Percentiles rank a stretch among this genome's conserved stretches.
Evolutionary conservation across 805 yeast genomes (phyloP).

Genomic region (Sungouiella blattae): DNA sequence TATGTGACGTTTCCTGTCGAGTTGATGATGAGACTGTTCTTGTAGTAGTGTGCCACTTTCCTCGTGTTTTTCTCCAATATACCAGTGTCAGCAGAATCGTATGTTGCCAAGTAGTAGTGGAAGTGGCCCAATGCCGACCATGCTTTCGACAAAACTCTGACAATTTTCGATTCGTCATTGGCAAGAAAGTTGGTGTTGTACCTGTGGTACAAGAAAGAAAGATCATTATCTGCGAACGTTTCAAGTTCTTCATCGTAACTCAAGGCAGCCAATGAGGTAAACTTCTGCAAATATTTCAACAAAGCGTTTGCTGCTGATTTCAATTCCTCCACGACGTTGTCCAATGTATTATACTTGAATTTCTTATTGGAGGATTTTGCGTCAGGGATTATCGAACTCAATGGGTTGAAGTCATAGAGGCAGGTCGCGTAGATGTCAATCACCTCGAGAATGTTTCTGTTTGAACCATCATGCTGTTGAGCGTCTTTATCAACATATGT

Average conservation of each 20-base stretch:
- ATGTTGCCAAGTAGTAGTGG: constrained; percentile 25
- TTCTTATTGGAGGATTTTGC: constrained; percentile 10
- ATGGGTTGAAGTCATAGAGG: constrained; percentile 34
- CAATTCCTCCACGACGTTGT: constrained; percentile 20
- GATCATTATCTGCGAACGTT: constrained; percentile 10
- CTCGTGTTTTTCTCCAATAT: constrained; percentile 14
- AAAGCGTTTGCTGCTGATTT: constrained; percentile 17
- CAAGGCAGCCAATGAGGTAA: constrained; percentile 23
- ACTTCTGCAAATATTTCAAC: constrained; percentile 20
- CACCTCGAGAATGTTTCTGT: constrained; percentile 30
- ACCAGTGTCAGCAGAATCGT: constrained; percentile 21
- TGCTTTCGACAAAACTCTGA: constrained; percentile 29
- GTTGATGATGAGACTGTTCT: constrained; percentile 34
- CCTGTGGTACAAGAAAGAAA: constrained; percentile 34
- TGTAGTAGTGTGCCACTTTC: constrained; percentile 23
- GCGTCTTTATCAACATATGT: constrained; percentile 31
- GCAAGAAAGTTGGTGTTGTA: constrained; percentile 31
- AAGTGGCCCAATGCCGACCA: constrained; percentile 37
- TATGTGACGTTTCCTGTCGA: constrained; percentile 28
- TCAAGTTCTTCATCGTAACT: constrained; percentile 23
- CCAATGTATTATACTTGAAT: constrained; percentile 25
- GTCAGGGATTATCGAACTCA: constrained; percentile 21
- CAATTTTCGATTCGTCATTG: constrained; percentile 23
- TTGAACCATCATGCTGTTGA: constrained; percentile 26
- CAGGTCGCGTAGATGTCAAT: constrained; percentile 33